A percentile compares a stretch with the other conserved stretches of the same genome.
Conservation (phyloP, 2,329 filamentous ascomycete species). For the Coniochaeta pulveracea region DNA sequence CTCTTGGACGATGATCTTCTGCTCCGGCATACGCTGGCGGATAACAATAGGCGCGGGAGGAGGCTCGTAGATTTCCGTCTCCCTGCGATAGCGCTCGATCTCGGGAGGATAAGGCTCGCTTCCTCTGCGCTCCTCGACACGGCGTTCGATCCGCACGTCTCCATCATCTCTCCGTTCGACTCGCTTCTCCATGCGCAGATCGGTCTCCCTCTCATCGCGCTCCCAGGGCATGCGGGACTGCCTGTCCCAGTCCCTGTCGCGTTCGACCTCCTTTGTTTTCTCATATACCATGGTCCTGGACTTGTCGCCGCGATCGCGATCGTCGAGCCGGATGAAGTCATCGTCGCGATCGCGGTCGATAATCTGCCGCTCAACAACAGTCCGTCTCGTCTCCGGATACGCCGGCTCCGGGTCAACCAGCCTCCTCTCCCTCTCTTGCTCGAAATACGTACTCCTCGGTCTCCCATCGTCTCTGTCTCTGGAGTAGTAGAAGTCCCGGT, state of each 20-base stretch:
- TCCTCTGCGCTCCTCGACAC: conserved; percentile 34
- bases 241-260: conserved; percentile 21
- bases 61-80: conserved; percentile 50
- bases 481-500: conserved; percentile 12
- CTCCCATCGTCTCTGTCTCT: conserved; percentile 10
- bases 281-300: conserved; percentile 29
- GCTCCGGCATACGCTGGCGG: conserved; percentile 42
- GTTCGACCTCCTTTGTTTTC: conserved; percentile 27
- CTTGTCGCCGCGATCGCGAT: conserved; percentile 19
- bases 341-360: conserved; percentile 22
- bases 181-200: conserved; percentile 40
- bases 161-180: too few species aligned
- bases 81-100: conserved; percentile 47
- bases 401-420: conserved; percentile 8
- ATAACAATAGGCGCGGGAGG: conserved; percentile 42
- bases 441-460: not conserved
- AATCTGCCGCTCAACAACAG: conserved; percentile 20
- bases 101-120: conserved; percentile 24
- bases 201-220: conserved; percentile 24
- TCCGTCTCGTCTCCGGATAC: conserved; percentile 9
- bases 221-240: conserved; percentile 19
- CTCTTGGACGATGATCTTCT: conserved; percentile 51
- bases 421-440: conserved; percentile 7
- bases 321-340: conserved; percentile 21
- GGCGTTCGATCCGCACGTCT: conserved; percentile 41